Evolutionary conservation across 768 basidiomycete genomes (phyloP).

Genomic region (Lanmaoa rubissima): DNA sequence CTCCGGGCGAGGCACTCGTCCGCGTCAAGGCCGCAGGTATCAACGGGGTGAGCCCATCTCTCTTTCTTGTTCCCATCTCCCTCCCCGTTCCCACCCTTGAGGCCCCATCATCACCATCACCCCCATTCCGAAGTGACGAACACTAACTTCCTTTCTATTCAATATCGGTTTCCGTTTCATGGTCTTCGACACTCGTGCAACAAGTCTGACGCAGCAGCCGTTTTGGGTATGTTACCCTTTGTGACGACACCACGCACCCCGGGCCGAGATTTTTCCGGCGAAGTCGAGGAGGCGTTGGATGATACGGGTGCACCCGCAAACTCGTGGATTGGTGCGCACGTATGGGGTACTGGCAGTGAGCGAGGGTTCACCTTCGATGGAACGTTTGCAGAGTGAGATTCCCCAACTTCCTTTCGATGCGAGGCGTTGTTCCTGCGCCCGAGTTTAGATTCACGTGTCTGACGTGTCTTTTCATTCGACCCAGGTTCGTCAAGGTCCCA

Average conservation of each 20-base stretch:
- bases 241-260: constrained; percentile 33
- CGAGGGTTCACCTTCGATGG: constrained; percentile 34
- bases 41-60: constrained; percentile 28
- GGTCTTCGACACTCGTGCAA: background rate
- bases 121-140: background rate
- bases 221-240: constrained; percentile 29
- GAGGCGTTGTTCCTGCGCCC: background rate
- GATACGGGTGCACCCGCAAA: constrained; percentile 14
- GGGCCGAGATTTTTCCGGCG: constrained; percentile 35
- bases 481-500: constrained; percentile 31
- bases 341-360: constrained; percentile 35
- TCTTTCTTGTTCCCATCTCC: background rate
- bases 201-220: constrained; percentile 32
- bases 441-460: background rate
- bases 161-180: background rate
- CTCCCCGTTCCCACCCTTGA: no score
- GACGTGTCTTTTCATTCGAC: background rate
- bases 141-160: background rate
- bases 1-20: constrained; percentile 34
- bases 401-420: background rate
- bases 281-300: constrained; percentile 34
- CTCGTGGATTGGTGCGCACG: constrained; percentile 30
- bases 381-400: constrained; percentile 35
- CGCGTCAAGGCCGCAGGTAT: constrained; percentile 34
- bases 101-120: background rate